Evolutionary conservation across 2,329 filamentous ascomycete genomes (phyloP).

Genomic region (Dichotomopilus funicola): DNA sequence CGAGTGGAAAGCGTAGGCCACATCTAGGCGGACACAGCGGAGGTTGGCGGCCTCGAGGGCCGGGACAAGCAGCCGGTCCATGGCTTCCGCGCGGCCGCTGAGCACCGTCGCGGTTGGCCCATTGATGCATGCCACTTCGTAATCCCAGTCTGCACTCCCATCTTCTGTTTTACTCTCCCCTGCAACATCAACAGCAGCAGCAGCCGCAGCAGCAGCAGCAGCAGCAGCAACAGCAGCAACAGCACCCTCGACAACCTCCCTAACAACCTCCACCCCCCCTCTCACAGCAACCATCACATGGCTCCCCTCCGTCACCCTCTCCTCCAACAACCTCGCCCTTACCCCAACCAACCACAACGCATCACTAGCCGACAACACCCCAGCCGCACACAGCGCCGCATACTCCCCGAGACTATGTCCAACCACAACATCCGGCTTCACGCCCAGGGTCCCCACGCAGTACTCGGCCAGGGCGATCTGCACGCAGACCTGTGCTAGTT

Average conservation of each 20-base stretch:
- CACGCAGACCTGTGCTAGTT: slow-evolving; percentile 47
- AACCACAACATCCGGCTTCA: slow-evolving; percentile 48
- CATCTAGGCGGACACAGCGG: slow-evolving; percentile 42
- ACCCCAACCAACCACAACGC: slow-evolving; percentile 65
- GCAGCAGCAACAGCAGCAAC: too few relatives aligned
- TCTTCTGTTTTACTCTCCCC: too few relatives aligned
- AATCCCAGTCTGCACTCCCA: background rate
- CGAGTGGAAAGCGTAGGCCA: slow-evolving; percentile 50
- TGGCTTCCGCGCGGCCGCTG: slow-evolving; percentile 37
- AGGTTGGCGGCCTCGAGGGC: slow-evolving; percentile 28
- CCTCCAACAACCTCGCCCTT: slow-evolving; percentile 58
- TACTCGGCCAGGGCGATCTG: slow-evolving; percentile 52
- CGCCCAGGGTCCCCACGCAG: slow-evolving; percentile 46
- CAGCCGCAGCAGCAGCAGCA: too few relatives aligned
- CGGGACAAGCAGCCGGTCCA: slow-evolving; percentile 37
- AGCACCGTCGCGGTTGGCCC: slow-evolving; percentile 68
- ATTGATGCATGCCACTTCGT: slow-evolving; percentile 65
- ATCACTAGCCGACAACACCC: slow-evolving; percentile 66
- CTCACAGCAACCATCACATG: slow-evolving; percentile 51
- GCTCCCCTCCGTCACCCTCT: slow-evolving; percentile 57
- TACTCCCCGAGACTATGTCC: slow-evolving; percentile 69
- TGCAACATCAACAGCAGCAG: too few relatives aligned
- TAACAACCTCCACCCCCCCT: background rate
- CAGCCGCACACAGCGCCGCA: slow-evolving; percentile 63
- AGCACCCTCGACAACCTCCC: background rate